These are phyloP conservation scores for Pseudognaphalium luteoalbum DNA, from an alignment of 129 eudicot genomes.

Conservation along the genomic window DNA sequence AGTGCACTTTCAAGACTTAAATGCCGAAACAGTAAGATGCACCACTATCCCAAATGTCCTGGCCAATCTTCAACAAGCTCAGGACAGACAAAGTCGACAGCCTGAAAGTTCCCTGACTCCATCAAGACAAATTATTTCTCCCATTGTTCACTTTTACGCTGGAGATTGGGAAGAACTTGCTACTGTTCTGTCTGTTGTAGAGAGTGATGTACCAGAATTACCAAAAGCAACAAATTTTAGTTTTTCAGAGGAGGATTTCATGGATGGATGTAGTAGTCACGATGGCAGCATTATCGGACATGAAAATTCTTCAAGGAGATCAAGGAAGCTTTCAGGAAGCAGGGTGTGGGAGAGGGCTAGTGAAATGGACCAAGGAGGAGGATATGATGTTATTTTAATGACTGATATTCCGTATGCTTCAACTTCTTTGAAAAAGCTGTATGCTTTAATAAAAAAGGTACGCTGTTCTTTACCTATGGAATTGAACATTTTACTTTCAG, in stretches of 20 bases:
- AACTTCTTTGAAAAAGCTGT: constrained; percentile 62
- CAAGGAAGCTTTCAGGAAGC: constrained; percentile 70
- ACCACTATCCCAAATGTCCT: constrained; percentile 77
- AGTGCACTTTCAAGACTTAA: constrained; percentile 70
- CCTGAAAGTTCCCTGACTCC: constrained; percentile 70
- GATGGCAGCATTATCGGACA: constrained; percentile 65
- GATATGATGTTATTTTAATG: constrained; percentile 76
- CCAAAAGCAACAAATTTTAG: constrained; percentile 57
- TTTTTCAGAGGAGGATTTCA: constrained; percentile 76
- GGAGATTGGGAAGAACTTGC: constrained; percentile 87
- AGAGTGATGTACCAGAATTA: constrained; percentile 45
- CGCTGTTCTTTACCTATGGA: constrained; percentile 8
- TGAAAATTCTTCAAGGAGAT: constrained; percentile 56
- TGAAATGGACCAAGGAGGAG: constrained; percentile 53
- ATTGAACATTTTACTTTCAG: background rate
- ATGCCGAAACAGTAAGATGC: constrained; percentile 68
- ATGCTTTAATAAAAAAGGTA: constrained; percentile 67
- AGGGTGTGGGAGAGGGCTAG: constrained; percentile 78
- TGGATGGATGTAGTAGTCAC: constrained; percentile 70
- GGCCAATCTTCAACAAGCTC: constrained; percentile 72
- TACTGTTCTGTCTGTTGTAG: constrained; percentile 52
- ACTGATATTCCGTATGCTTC: constrained; percentile 64
- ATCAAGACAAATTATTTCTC: constrained; percentile 57
- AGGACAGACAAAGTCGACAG: constrained; percentile 60
- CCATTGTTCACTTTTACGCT: constrained; percentile 62